Percentiles rank a stretch among this genome's conserved stretches.
phyloP scores from a whole-genome alignment of 176 grass and related monocot genomes.

The Rhynchospora breviuscula region DNA sequence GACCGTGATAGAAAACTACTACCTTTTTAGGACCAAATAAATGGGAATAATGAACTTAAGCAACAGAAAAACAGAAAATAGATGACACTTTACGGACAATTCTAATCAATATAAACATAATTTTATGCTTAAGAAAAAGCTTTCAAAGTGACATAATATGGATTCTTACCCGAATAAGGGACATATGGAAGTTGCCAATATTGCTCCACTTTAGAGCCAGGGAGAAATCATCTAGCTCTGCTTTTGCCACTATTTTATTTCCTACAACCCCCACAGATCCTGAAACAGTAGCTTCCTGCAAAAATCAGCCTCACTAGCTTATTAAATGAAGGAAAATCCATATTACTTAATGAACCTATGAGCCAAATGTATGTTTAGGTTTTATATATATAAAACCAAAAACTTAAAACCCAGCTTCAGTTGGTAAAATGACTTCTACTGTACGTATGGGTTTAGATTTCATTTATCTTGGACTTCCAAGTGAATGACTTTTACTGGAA shows the following conservation, averaged over 20 bases:
- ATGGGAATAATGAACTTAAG: neutral
- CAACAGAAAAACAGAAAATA: neutral
- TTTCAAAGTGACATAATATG: neutral
- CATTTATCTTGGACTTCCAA: too few relatives aligned
- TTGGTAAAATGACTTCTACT: too few relatives aligned
- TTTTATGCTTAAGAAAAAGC: neutral
- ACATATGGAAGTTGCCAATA: slow-evolving; percentile 80
- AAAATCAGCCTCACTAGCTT: neutral
- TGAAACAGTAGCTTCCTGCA: slow-evolving; percentile 63
- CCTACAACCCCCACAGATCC: slow-evolving; percentile 50
- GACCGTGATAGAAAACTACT: neutral
- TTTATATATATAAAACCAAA: too few relatives aligned
- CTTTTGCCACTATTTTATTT: slow-evolving; percentile 68
- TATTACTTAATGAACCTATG: neutral
- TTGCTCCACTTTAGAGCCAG: slow-evolving; percentile 76
- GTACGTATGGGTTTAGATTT: too few relatives aligned
- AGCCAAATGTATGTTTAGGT: neutral
- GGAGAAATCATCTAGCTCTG: slow-evolving; percentile 69
- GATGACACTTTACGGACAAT: neutral
- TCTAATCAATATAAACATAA: neutral
- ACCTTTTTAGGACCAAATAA: neutral
- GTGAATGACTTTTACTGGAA: too few relatives aligned
- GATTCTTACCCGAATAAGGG: slow-evolving; percentile 55
- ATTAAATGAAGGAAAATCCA: neutral
- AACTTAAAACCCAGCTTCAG: too few relatives aligned